These are phyloP conservation scores for Cutaneotrichosporon daszewskae DNA, from an alignment of 1,284 basidiomycete genomes.

Conservation along the genomic window DNA sequence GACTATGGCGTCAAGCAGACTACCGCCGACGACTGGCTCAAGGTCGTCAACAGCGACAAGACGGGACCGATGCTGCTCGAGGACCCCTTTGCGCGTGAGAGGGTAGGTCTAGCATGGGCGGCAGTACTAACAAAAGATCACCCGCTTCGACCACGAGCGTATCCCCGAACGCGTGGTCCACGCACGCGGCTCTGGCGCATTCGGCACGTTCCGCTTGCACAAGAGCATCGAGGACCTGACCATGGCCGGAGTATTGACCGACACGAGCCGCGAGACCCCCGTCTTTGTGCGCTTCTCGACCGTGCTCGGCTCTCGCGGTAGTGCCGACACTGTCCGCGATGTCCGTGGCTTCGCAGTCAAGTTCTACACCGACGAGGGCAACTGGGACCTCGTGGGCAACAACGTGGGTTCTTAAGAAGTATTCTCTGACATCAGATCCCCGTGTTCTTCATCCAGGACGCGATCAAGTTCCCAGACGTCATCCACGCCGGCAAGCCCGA, in stretches of 20 bases:
- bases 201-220: constrained; percentile 70
- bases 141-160: constrained; percentile 73
- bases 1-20: constrained; percentile 4
- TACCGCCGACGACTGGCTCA: background rate
- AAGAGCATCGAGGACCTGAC: constrained; percentile 50
- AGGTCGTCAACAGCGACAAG: background rate
- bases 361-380: constrained; percentile 79
- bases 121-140: constrained; percentile 52
- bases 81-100: constrained; percentile 25
- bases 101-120: constrained; percentile 1
- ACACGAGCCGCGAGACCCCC: constrained; percentile 63
- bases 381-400: constrained; percentile 65
- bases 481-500: constrained; percentile 62
- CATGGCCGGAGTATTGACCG: constrained; percentile 54
- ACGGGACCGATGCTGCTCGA: constrained; percentile 4
- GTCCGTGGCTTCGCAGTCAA: constrained; percentile 88
- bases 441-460: constrained; percentile 75
- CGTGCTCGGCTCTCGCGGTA: constrained; percentile 68
- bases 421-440: constrained; percentile 48
- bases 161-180: constrained; percentile 69
- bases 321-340: constrained; percentile 62
- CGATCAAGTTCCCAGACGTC: constrained; percentile 75
- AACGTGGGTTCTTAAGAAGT: constrained; percentile 26
- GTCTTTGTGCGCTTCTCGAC: constrained; percentile 76
- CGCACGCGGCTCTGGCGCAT: constrained; percentile 71